A percentile compares a stretch with the other conserved stretches of the same genome.
Evolutionary conservation across 176 grass and related monocot species (phyloP).

Genomic region (Alloteropsis semialata): DNA sequence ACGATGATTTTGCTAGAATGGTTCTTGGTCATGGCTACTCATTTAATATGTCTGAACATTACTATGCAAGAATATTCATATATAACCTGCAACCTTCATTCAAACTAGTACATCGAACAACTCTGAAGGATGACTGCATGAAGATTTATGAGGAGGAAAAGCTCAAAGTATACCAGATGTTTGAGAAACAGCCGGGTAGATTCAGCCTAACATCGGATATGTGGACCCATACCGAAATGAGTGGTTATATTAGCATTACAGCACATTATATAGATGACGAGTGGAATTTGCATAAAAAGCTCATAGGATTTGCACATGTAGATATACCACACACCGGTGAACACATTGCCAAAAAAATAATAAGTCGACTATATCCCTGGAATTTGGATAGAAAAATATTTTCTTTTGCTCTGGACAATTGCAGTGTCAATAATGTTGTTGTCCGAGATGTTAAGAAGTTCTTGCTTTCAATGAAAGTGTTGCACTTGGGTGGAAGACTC

Average conservation of each 20-base stretch:
- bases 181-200: constrained; percentile 1
- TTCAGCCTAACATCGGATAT: constrained; percentile 18
- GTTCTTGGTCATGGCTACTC: constrained; percentile 2
- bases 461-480: neutral
- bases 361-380: neutral
- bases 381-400: neutral
- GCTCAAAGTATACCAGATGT: neutral
- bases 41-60: constrained; percentile 17
- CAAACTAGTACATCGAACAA: neutral
- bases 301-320: neutral
- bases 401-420: neutral
- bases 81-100: constrained; percentile 11
- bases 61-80: neutral
- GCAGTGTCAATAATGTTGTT: neutral
- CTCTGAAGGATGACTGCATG: constrained; percentile 1
- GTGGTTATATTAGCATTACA: neutral
- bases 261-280: neutral
- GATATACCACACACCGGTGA: neutral
- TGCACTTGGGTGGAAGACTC: neutral
- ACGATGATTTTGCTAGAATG: neutral
- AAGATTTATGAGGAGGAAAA: constrained; percentile 2
- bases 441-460: neutral
- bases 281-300: neutral
- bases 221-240: neutral
- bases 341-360: neutral